Base-by-base conservation (phyloP, 192 early-diverging fungal genomes). In the Dissophora ornata region DNA sequence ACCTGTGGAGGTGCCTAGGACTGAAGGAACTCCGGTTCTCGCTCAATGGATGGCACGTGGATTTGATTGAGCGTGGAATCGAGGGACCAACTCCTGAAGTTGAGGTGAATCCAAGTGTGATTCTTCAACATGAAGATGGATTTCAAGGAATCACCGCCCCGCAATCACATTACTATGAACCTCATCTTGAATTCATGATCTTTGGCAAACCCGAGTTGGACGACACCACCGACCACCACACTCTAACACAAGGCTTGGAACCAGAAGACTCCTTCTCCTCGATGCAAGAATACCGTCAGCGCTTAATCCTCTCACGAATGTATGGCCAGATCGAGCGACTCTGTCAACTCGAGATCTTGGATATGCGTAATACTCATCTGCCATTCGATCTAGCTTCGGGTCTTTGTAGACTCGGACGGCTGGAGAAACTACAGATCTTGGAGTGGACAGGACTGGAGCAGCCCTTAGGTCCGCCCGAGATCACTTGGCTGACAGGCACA, bases 241-340 rank as follows among this genome's bases (percentile, higher is more conserved):
- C 3, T 34, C 9, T 12, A 21, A 1, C 46, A 3, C 7, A 44
- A 38, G 36, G 7, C 36, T 38, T 12, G 36, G 36, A 38, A 9
- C 7, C 5, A 38, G 36, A 38, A 5, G 12, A 38, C 12, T 38
- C 34, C 56, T 24, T 28, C 51, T 1, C 6, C 50, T 48, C 68
- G 18, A 16, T 56, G 13, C 57, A 61, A 53, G 51, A 49, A 29
- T 71, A 71, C 51, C 59, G 69, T 28, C 60, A 63, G 15, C 59
- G 28, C 24, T 21, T 71, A 25, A 51, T 71, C 24, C 21, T 63
- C 2, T 0, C 44, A 6, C 69, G 63, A 32, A 5, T 71, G 1
- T 71, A 63, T 28, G 52, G 60, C 12, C 69, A 71, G 33, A 62
- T 71, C 9, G 69, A 63, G 42, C 59, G 42, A 11, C 34, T 71